Conservation (phyloP, 495 filamentous ascomycete species). For the Tricharina praecox region DNA sequence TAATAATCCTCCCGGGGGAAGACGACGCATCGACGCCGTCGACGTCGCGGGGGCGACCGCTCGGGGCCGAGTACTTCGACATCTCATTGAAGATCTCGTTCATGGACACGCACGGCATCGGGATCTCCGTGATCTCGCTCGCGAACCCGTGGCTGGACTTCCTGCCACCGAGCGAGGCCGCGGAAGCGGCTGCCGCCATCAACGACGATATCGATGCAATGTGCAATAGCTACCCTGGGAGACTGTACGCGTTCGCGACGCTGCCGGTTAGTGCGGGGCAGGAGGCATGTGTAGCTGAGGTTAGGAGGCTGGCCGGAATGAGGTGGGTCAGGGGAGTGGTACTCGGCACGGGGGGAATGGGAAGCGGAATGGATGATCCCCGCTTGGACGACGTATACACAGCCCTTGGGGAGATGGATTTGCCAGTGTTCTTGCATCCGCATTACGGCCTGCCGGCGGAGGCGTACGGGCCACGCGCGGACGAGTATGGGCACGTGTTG, state of each 20-base stretch:
- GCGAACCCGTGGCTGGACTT: conserved; percentile 97
- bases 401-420: conserved; percentile 43
- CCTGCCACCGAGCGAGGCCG: conserved; percentile 40
- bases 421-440: conserved; percentile 73
- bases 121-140: conserved; percentile 69
- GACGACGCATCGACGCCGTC: conserved; percentile 36
- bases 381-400: conserved; percentile 50
- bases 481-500: conserved; percentile 74
- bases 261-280: conserved; percentile 57
- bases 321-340: conserved; percentile 67
- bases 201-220: conserved; percentile 61
- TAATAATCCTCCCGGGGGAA: conserved; percentile 64
- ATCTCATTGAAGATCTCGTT: conserved; percentile 58
- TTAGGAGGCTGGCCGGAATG: conserved; percentile 42
- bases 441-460: conserved; percentile 74
- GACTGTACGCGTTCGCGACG: conserved; percentile 65
- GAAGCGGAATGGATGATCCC: conserved; percentile 65
- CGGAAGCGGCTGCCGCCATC: conserved; percentile 42
- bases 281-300: conserved; percentile 44
- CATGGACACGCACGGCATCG: conserved; percentile 71
- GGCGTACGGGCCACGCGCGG: conserved; percentile 56
- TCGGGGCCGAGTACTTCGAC: conserved; percentile 29
- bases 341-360: conserved; percentile 71
- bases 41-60: conserved; percentile 30
- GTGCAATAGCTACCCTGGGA: conserved; percentile 41